phyloP scores from a whole-genome alignment of 2,329 filamentous ascomycete species.

The Aspergillus spinulosporus region DNA sequence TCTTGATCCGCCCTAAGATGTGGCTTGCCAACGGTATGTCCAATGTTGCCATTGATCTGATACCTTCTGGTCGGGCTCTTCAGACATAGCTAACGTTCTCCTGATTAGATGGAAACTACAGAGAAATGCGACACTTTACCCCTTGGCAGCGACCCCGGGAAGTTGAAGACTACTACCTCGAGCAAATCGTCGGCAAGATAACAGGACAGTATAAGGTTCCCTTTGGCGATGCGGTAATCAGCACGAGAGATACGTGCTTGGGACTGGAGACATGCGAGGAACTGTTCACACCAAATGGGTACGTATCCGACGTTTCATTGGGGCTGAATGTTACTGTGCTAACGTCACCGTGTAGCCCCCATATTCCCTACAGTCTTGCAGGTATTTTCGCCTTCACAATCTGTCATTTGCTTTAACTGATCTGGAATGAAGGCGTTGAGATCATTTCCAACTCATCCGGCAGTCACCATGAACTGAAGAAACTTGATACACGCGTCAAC shows the following conservation, averaged over 20 bases:
- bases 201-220: constrained; percentile 58
- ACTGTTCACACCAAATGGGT: constrained; percentile 59
- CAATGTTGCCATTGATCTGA: not conserved
- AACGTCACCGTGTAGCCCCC: constrained; percentile 44
- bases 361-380: constrained; percentile 60
- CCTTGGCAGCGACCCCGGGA: constrained; percentile 60
- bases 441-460: constrained; percentile 71
- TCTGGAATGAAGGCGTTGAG: constrained; percentile 60
- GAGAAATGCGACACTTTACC: constrained; percentile 63
- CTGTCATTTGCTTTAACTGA: constrained; percentile 6
- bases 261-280: constrained; percentile 69
- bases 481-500: constrained; percentile 63
- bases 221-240: constrained; percentile 69
- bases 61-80: not conserved
- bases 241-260: constrained; percentile 62
- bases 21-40: constrained; percentile 61
- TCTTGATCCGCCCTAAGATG: constrained; percentile 72
- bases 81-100: not conserved
- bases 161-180: constrained; percentile 65
- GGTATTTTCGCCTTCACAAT: constrained; percentile 44
- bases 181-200: constrained; percentile 59
- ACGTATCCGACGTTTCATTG: constrained; percentile 1
- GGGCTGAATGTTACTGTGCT: constrained; percentile 8
- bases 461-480: constrained; percentile 67
- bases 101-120: constrained; percentile 59